These are phyloP conservation scores for Lactifluus rugatus DNA, from an alignment of 768 basidiomycete genomes.

Conservation along the genomic window DNA sequence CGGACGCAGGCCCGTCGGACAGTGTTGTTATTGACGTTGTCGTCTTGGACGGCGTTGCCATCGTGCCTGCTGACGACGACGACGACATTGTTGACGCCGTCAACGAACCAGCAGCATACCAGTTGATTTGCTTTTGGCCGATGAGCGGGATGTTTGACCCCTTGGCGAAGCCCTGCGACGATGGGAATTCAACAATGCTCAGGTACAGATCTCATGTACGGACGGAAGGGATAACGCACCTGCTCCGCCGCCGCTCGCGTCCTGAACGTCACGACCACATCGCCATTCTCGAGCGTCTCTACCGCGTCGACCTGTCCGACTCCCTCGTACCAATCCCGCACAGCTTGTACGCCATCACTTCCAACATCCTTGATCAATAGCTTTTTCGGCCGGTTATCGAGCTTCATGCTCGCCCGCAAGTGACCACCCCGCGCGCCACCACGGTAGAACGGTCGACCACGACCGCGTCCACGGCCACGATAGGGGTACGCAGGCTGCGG, in stretches of 20 bases:
- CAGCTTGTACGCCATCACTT: slow-evolving; percentile 43
- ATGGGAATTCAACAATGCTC: background rate
- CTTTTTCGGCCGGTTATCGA: slow-evolving; percentile 83
- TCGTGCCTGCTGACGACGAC: slow-evolving; percentile 11
- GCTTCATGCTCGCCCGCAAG: slow-evolving; percentile 67
- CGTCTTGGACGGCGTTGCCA: slow-evolving; percentile 24
- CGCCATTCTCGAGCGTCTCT: slow-evolving; percentile 44
- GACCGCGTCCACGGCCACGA: slow-evolving; percentile 61
- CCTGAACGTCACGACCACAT: slow-evolving; percentile 59
- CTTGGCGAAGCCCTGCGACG: slow-evolving; percentile 56
- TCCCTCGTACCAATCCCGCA: slow-evolving; percentile 81
- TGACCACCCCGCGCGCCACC: slow-evolving; percentile 55
- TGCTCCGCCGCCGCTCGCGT: slow-evolving; percentile 69
- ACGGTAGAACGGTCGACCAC: slow-evolving; percentile 49
- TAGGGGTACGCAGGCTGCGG: slow-evolving; percentile 34
- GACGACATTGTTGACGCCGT: background rate
- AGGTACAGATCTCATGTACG: background rate
- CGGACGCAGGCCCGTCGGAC: slow-evolving; percentile 21
- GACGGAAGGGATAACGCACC: slow-evolving; percentile 32
- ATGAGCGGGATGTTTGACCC: slow-evolving; percentile 56
- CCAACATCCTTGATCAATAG: slow-evolving; percentile 63
- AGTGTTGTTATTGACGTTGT: slow-evolving; percentile 19
- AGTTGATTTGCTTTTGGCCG: slow-evolving; percentile 56
- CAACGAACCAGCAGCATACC: slow-evolving; percentile 37
- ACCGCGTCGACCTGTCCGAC: slow-evolving; percentile 63